Base-by-base conservation (phyloP, 768 basidiomycete species). In the Clavulina sp. region DNA sequence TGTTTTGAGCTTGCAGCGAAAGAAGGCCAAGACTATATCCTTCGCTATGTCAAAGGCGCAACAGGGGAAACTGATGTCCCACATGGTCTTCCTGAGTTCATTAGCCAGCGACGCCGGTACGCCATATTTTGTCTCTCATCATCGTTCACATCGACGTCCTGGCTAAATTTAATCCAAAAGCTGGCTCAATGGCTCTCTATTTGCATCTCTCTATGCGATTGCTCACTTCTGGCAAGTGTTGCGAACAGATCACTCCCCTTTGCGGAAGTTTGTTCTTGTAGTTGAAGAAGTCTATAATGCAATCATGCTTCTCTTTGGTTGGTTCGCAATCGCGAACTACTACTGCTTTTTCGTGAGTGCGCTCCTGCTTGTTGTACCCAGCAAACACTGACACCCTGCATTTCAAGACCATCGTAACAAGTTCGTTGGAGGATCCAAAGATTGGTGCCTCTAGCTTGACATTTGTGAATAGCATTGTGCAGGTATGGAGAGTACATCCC, bases 311-410 rank as follows among this genome's bases (percentile, higher is more conserved):
- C 66, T 85, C 52, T 93, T 95, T 61, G 74, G 88, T 9, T 99
- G 95, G 95, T 95, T 96, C 62, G 81, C 77, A 50, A 75, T 93
- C 52, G 92, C 87, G n/a, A 96, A 93, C 60, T 91, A 87, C 63
- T 96, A 86, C 64, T 65, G 93, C 29, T 93, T 92, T 67, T 96
- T 93, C 62, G 89, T 91, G 60, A 66, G 81, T 66, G 4, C 7
- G 32, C 2, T 32, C 4, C 41, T 26, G 31, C 41, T 33, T 16
- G 13, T 19, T 2, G 23, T 44, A 30, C 9, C 9, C 34, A 38
- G 9, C 9, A 38, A 38, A 38, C 19, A 13, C 36, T 13, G 36
- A 38, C 36, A 13, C 36, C 36, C 21, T 1, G 9, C 4, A 18
- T 30, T 31, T 29, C 16, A 4, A 88, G 86, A 75, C 86, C 38